These are phyloP conservation scores for Tolypocladium tundrense DNA, from an alignment of 2,329 filamentous ascomycete species.

Conservation along the genomic window DNA sequence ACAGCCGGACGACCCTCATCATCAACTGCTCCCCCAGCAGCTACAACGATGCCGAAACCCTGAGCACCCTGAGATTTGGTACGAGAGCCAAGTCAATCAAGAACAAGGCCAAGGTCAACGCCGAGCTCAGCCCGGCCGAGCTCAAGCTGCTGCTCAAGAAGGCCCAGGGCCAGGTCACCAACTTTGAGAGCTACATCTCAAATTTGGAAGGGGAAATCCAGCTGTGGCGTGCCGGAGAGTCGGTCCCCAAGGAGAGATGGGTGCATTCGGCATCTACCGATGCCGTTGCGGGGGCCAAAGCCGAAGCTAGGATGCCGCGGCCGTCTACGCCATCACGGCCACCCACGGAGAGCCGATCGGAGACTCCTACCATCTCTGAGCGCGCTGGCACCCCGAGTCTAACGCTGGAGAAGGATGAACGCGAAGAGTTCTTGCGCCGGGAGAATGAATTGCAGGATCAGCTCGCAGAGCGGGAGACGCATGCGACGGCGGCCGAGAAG, in stretches of 20 bases:
- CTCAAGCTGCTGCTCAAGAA: conserved; percentile 90
- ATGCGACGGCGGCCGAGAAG: conserved; percentile 70
- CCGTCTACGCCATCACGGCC: conserved; percentile 44
- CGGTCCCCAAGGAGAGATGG: conserved; percentile 85
- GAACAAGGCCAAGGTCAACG: conserved; percentile 99
- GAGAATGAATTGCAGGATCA: conserved; percentile 98
- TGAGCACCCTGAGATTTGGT: conserved; percentile 87
- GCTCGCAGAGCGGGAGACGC: conserved; percentile 82
- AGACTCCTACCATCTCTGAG: conserved; percentile 61
- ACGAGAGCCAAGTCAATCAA: conserved; percentile 97
- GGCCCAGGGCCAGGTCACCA: conserved; percentile 79
- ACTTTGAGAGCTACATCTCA: conserved; percentile 78
- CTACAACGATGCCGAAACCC: conserved; percentile 92
- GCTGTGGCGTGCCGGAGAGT: conserved; percentile 78
- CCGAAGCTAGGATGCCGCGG: conserved; percentile 33
- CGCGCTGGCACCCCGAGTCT: conserved; percentile 79
- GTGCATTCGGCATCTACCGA: conserved; percentile 53
- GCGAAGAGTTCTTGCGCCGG: conserved; percentile 86
- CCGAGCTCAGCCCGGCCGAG: conserved; percentile 89
- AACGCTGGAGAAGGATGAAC: conserved; percentile 88
- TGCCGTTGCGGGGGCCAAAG: conserved; percentile 21
- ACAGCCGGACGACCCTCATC: conserved; percentile 94
- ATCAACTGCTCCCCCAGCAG: conserved; percentile 99
- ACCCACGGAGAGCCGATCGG: conserved; percentile 46
- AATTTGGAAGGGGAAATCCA: conserved; percentile 77